phyloP scores from a whole-genome alignment of 495 filamentous ascomycete species.

The Symbiotaphrina buchneri region DNA sequence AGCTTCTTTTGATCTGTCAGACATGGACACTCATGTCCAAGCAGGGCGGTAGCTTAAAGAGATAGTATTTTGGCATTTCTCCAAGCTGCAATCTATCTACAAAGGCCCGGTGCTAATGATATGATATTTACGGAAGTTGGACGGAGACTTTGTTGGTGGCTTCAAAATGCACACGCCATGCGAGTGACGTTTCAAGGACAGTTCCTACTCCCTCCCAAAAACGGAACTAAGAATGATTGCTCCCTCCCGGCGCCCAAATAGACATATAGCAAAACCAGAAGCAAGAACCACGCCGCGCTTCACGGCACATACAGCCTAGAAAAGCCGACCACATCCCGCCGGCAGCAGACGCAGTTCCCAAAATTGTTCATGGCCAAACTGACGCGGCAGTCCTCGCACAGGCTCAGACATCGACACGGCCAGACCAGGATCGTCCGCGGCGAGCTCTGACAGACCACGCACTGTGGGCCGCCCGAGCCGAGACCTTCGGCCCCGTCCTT shows the following conservation, averaged over 20 bases:
- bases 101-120: too few species aligned
- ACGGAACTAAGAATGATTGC: too few species aligned
- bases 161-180: too few species aligned
- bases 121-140: too few species aligned
- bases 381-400: slow-evolving; percentile 89
- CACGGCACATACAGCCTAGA: slow-evolving; percentile 78
- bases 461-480: slow-evolving; percentile 57
- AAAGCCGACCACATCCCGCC: slow-evolving; percentile 69
- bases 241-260: neutral
- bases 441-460: slow-evolving; percentile 79
- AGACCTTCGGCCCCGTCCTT: slow-evolving; percentile 45
- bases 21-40: too few species aligned
- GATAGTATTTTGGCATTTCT: too few species aligned
- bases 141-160: too few species aligned
- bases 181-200: too few species aligned
- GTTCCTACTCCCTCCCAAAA: too few species aligned
- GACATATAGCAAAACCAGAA: neutral
- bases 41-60: too few species aligned
- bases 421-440: slow-evolving; percentile 82
- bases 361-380: slow-evolving; percentile 94
- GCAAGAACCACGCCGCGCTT: slow-evolving; percentile 4
- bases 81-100: too few species aligned
- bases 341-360: slow-evolving; percentile 81
- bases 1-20: too few species aligned
- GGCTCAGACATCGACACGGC: slow-evolving; percentile 84